Base-by-base conservation (phyloP, 305 asterid genomes). In the Nicotiana rustica region DNA sequence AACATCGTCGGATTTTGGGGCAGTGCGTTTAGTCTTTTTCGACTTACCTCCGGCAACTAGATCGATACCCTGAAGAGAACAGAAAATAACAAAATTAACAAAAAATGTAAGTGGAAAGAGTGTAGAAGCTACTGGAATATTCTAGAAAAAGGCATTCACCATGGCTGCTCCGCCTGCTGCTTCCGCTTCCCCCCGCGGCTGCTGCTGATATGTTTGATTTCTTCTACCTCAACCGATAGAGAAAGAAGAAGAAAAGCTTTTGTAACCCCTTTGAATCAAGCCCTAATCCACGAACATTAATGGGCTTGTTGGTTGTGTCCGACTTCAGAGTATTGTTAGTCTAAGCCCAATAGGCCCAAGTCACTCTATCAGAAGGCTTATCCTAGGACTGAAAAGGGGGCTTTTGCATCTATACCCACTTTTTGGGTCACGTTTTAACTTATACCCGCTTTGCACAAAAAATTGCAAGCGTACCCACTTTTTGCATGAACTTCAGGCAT, bases 41-140 rank as follows among this genome's bases (percentile, higher is more conserved):
- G 85, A 71, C 86, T 89, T 89, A 29, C 91, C 91, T 64, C 91
- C 91, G 21, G 91, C 91, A 33, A 84, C 86, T 78, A 89, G 84
- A 89, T 89, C 91, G 77, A 89, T 89, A 84, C 91, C 91, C 91
- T 88, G 25, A 75, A 76, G 10, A 17, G 6, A 14, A 62, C 18
- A 4, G 3, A 47, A 81, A 57, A 73, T 60, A 62, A 41, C 17
- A 12, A 17, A 67, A n/a, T 47, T 9, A 15, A 75, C 8, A 21
- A 49, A 75, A 7, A 3, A 18, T 19, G 4, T 10, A 12, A 5
- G 64, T 3, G 13, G 21, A 15, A 15, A 19, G 35, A 29, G 18
- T 19, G 36, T 47, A 44, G 33, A 41, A 19, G 35, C 21, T 47
- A 14, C 0, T 7, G 5, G 44, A 75, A 52, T 4, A 49, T 52